Base-by-base conservation (phyloP, 208 protist genomes). In the Blastocrithidia nonstop region DNA sequence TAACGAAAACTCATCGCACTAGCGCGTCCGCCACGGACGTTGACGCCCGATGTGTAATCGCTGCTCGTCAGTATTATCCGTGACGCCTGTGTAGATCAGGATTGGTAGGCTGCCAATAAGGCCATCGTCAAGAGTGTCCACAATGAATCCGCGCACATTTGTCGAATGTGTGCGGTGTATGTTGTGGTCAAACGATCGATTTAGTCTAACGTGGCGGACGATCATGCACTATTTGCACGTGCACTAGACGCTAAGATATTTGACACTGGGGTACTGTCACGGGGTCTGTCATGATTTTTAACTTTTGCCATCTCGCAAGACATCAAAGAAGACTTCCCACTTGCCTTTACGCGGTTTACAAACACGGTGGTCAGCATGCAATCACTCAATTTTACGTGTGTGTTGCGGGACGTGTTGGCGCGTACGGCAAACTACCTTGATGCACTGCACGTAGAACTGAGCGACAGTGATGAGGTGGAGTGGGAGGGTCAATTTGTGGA, bases 341-440 rank as follows among this genome's bases (percentile, higher is more conserved):
- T 49, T 13, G 61, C 79, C 36, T 83, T 69, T 51, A 53, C 32
- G 31, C 74, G 77, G 33, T 93, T 89, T 43, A 55, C 69, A 6
- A 48, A 60, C 8, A 47, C 49, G 21, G 44, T 93, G 2, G 53
- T 49, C 25, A 22, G 40, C 20, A 67, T 71, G 4, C 50, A 52
- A n/a, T 45, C 50, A 26, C 48, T 93, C 16, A 50, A 61, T 47
- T 76, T 88, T 37, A 13, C 72, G 2, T 44, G 33, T 19, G 55
- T 88, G 20, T 45, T 71, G 37, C 57, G 66, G 38, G 76, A 87
- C 28, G 56, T 93, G 16, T 72, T 93, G 45, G 57, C 62, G 4
- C 79, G 84, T 46, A 86, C 73, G 3, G 79, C 79, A 2, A 85
- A 83, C 46, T 85, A 86, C 58, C 71, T 93, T 8, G 84, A 87